Evolutionary conservation across 1,139 yeast genomes (phyloP), one percentile per base, ranked within the genome.

Genomic region (Blastobotrys proliferans): DNA sequence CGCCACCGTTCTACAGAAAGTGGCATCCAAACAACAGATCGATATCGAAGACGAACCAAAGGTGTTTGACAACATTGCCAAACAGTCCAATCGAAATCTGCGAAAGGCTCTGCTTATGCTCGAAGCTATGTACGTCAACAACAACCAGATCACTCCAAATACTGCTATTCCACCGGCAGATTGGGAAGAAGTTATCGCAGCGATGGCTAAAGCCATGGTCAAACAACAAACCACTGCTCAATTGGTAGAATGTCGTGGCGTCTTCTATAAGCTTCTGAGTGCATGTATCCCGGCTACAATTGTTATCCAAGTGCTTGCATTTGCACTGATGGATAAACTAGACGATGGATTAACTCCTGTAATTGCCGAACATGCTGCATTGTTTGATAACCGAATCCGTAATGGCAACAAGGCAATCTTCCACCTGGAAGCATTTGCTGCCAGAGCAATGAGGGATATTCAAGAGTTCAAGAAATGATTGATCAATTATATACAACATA

Each of bases 361-460:
- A 13, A 69, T 92, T 39, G 77, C 86, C n/a, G 76, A 76, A 11
- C 67, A 79, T 22, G 90, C 87, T 1, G 77, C 96, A 1, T 60
- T 72, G 4, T 92, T 83, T 62, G 97, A 92, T 58, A 97, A 92
- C 58, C 76, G 99, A 46, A 70, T 92, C 48, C 77, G 92, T 50
- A 69, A 85, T 48, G 98, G 98, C 1, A 77, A 76, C 51, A 92
- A 92, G 62, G 84, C 92, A 35, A 92, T 92, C 13, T 92, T 87
- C 64, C 99, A 92, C 63, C 68, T 92, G 47, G 99, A 92, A 66
- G 98, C 97, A 1, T 92, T 87, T 61, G 77, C 85, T 14, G 97
- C 97, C 1, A 83, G 77, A 58, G 78, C 80, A 2, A 92, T 92
- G 97, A 79, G 82, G 33, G 70, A 72, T 4, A 56, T 79, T 38